Percentiles rank a stretch among this genome's conserved stretches.
These are phyloP conservation scores for Candida neerlandica DNA, from an alignment of 1,139 yeast species.

Conservation along the genomic window DNA sequence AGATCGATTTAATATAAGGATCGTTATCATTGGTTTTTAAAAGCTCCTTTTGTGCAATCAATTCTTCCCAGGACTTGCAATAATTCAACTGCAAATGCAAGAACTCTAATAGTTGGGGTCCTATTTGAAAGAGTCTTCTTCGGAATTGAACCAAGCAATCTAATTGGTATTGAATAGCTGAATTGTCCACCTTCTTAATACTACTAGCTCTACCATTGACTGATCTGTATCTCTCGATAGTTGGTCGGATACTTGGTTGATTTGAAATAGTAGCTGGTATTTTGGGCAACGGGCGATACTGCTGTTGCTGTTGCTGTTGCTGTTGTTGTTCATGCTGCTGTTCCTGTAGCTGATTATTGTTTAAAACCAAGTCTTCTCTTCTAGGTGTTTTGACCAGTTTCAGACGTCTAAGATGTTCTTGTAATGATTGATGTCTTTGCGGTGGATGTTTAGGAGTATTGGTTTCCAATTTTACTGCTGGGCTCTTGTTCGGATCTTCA, in stretches of 20 bases:
- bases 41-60: slow-evolving; percentile 6
- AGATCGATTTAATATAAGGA: slow-evolving; percentile 11
- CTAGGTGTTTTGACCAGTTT: slow-evolving; percentile 5
- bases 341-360: not conserved
- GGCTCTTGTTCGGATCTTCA: slow-evolving; percentile 1
- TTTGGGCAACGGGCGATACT: slow-evolving; percentile 2
- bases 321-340: too few species aligned
- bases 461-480: slow-evolving; percentile 4
- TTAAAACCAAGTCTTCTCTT: slow-evolving; percentile 2
- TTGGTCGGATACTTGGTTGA: slow-evolving; percentile 8
- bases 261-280: not conserved
- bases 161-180: slow-evolving; percentile 14
- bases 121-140: slow-evolving; percentile 12
- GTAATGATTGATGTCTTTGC: slow-evolving; percentile 12
- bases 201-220: slow-evolving; percentile 2
- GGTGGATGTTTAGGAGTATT: slow-evolving; percentile 8
- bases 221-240: slow-evolving; percentile 7
- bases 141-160: slow-evolving; percentile 11
- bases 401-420: slow-evolving; percentile 5
- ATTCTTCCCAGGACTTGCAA: slow-evolving; percentile 15
- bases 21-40: not conserved
- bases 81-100: slow-evolving; percentile 14
- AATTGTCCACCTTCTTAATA: slow-evolving; percentile 4
- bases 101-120: slow-evolving; percentile 16
- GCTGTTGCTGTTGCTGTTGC: not conserved